Percentiles rank a stretch among this genome's conserved stretches.
Evolutionary conservation across 2,329 filamentous ascomycete genomes (phyloP).

Genomic region (Corniculantispora saksenae): DNA sequence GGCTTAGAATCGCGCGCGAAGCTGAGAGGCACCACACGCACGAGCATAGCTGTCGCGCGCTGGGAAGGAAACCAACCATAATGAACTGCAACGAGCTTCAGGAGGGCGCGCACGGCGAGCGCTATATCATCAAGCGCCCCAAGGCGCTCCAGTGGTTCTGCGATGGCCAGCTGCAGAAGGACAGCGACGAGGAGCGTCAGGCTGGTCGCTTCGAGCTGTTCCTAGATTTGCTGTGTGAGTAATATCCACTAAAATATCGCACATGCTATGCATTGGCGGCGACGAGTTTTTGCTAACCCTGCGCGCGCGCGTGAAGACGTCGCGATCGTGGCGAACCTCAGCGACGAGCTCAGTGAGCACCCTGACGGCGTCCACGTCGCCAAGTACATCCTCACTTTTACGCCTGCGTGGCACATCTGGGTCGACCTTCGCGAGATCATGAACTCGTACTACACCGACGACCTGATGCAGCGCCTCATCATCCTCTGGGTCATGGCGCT

Average conservation of each 20-base stretch:
- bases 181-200: conserved; percentile 45
- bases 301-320: conserved; percentile 33
- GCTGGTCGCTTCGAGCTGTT: conserved; percentile 51
- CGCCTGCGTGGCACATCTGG: conserved; percentile 53
- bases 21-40: background rate
- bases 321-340: conserved; percentile 52
- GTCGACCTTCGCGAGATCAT: conserved; percentile 51
- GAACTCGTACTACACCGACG: conserved; percentile 55
- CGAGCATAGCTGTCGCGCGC: background rate
- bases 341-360: conserved; percentile 48
- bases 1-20: background rate
- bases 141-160: conserved; percentile 49
- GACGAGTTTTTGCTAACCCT: too few species aligned
- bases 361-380: conserved; percentile 44
- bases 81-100: conserved; percentile 43
- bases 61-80: background rate
- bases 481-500: conserved; percentile 54
- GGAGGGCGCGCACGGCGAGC: conserved; percentile 30
- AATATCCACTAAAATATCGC: background rate
- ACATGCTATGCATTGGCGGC: too few species aligned
- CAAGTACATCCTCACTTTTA: conserved; percentile 50
- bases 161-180: conserved; percentile 42
- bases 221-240: conserved; percentile 47
- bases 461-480: conserved; percentile 46
- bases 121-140: conserved; percentile 38